Conservation (phyloP, 805 yeast genomes). For the Yamadazyma akitaensis region DNA sequence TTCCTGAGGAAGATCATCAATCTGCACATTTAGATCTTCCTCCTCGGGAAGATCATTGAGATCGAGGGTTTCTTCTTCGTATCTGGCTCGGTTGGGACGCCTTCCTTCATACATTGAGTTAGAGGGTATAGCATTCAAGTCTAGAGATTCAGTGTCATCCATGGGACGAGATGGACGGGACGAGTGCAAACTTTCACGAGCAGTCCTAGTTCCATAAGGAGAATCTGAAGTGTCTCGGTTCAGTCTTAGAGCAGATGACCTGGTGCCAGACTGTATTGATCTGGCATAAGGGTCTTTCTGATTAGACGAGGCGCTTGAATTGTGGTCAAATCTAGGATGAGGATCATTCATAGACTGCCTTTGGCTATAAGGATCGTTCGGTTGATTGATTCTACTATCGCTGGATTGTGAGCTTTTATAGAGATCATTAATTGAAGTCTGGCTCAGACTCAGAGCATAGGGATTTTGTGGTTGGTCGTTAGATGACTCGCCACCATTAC, state of each 20-base stretch:
- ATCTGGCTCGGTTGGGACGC: slow-evolving; percentile 7
- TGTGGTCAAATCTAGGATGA: not conserved
- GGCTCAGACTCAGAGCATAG: not conserved
- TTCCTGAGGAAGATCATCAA: slow-evolving; percentile 37
- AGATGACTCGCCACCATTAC: not conserved
- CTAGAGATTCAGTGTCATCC: slow-evolving; percentile 33
- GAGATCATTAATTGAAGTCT: not conserved
- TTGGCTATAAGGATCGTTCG: not conserved
- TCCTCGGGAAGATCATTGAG: slow-evolving; percentile 32
- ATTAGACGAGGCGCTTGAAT: not conserved
- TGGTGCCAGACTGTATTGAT: not conserved
- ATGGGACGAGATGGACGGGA: not conserved
- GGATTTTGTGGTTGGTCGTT: not conserved
- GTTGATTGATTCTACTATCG: not conserved
- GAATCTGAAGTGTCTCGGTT: slow-evolving; percentile 1
- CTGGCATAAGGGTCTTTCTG: slow-evolving; percentile 8
- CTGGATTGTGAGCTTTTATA: not conserved
- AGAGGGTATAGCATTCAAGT: slow-evolving; percentile 37
- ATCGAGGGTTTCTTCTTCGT: slow-evolving; percentile 27
- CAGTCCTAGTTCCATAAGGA: slow-evolving; percentile 13
- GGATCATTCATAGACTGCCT: slow-evolving; percentile 4
- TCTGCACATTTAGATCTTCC: slow-evolving; percentile 37
- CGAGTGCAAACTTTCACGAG: not conserved
- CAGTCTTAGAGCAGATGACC: not conserved
- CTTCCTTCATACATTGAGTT: slow-evolving; percentile 19